Conservation (phyloP, 108 stramenopile species). For the Parietichytrium sp. region DNA sequence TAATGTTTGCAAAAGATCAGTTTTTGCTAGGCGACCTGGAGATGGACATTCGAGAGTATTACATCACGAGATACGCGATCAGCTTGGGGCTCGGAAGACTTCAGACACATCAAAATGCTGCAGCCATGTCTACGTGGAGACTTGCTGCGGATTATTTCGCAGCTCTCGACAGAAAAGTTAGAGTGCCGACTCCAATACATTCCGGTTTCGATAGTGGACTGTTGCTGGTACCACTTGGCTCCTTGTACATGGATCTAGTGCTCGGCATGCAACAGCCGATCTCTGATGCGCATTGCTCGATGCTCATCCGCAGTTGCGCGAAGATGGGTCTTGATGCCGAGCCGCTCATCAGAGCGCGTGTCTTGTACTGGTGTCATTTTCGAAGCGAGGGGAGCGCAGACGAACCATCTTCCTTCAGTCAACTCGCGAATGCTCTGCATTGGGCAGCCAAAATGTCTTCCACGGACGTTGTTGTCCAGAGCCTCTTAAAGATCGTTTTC, state of each 20-base stretch:
- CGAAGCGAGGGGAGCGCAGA: too few species aligned
- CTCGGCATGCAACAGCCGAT: neutral
- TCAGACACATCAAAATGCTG: neutral
- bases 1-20: neutral
- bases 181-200: too few species aligned
- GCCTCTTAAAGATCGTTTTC: neutral
- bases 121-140: neutral
- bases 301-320: neutral
- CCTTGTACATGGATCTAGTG: slow-evolving; percentile 8
- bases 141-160: neutral
- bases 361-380: neutral
- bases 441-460: neutral
- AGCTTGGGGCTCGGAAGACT: neutral
- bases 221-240: neutral
- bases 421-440: slow-evolving; percentile 1
- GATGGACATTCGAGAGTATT: slow-evolving; percentile 9
- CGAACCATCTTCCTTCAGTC: too few species aligned
- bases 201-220: too few species aligned
- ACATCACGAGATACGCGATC: neutral
- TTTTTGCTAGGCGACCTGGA: slow-evolving; percentile 32
- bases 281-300: neutral
- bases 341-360: neutral
- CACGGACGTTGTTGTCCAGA: neutral
- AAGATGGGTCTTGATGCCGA: neutral
- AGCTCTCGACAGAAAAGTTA: neutral